Evolutionary conservation across 2,329 filamentous ascomycete genomes (phyloP), one percentile per base, ranked within the genome.

Genomic region (Penicillium sp.): DNA sequence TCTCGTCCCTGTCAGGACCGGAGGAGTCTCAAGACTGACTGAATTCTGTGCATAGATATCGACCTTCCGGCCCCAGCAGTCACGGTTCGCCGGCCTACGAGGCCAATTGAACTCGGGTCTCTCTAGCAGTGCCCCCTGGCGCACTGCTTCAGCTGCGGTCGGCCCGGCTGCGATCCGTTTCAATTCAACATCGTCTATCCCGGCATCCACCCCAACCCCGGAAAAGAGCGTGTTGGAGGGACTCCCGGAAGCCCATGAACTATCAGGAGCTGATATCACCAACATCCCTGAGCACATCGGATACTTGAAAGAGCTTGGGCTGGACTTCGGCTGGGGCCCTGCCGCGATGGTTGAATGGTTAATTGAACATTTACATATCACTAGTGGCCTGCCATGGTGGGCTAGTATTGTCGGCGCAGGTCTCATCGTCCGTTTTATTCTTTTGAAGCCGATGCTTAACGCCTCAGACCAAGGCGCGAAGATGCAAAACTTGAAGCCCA

Each of bases 241-340:
- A 48, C 9, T 60, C 16, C 44, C 51, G 23, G 55, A 64, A 9
- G 43, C 62, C 26, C 53, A 62, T 18, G 69, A 73, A 57, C 52
- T 73, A 10, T 51, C 54, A 2, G 57, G 54, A 48, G 47, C 67
- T 26, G 71, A 69, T 53, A 66, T 80, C 39, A 79, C 86, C 56
- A 76, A 82, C 58, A 83, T 91, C 59, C 85, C 89, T 31, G 89
- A 93, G 67, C 80, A 85, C 47, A 84, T 96, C 54, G 94, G 94
- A 58, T 97, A 92, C 68, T 79, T 99, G 54, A 85, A 90, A 63
- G 82, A 85, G 6, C 79, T 97, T 10, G 94, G 94, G 3, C 78
- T 99, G 19, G 90, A 97, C 66, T 97, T 88, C 67, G 92, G 93
- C 69, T 92, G 80, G 78, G 93, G 93, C 14, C 85, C 90, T 5